These are phyloP conservation scores for Dactylellina parvicollis DNA, from an alignment of 2,329 filamentous ascomycete species.

Conservation along the genomic window DNA sequence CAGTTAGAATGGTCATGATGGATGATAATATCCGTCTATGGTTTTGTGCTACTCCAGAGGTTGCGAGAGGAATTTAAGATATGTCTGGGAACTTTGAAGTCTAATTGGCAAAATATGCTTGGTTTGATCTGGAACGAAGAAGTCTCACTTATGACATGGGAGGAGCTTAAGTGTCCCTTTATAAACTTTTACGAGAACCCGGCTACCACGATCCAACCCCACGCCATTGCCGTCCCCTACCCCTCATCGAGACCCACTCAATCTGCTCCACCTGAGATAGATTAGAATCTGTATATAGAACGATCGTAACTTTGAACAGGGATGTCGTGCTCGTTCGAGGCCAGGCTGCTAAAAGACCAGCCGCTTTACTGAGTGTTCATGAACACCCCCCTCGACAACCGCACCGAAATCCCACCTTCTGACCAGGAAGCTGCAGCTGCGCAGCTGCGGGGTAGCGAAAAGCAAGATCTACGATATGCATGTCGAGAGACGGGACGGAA, in stretches of 20 bases:
- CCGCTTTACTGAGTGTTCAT: neutral
- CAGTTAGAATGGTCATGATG: conserved; percentile 63
- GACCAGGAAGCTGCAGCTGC: neutral
- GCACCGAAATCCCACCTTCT: too few relatives aligned
- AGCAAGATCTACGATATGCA: conserved; percentile 22
- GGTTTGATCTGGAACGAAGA: too few relatives aligned
- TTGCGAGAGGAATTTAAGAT: too few relatives aligned
- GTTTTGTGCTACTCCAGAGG: too few relatives aligned
- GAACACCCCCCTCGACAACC: too few relatives aligned
- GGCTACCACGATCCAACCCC: too few relatives aligned
- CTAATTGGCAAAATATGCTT: too few relatives aligned
- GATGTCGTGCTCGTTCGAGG: conserved; percentile 34
- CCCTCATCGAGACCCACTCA: neutral
- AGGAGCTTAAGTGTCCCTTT: too few relatives aligned
- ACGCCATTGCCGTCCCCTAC: conserved; percentile 11
- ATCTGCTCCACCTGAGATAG: neutral
- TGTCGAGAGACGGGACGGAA: conserved; percentile 15
- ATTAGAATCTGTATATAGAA: conserved; percentile 5
- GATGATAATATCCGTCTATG: too few relatives aligned
- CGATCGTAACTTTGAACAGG: conserved; percentile 44
- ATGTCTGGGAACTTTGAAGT: too few relatives aligned
- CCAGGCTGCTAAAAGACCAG: neutral
- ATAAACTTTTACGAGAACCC: too few relatives aligned
- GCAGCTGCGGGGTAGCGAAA: conserved; percentile 35
- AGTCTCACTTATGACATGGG: too few relatives aligned